phyloP scores from a whole-genome alignment of 768 basidiomycete genomes.

The Mycena latifolia region DNA sequence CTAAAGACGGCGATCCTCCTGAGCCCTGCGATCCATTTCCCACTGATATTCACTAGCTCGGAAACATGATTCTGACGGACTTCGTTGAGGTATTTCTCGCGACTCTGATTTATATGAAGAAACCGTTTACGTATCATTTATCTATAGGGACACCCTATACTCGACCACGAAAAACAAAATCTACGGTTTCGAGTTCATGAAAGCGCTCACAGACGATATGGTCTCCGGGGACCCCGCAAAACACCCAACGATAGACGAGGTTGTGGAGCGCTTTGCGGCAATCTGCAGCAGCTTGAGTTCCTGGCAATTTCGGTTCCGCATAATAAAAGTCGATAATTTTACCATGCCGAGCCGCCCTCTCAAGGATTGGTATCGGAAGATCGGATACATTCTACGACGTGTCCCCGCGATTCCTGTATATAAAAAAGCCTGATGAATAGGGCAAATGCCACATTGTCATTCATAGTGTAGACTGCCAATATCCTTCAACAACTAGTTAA shows the following conservation, averaged over 20 bases:
- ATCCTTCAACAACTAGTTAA: too few relatives aligned
- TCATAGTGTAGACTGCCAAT: too few relatives aligned
- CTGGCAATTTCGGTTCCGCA: neutral
- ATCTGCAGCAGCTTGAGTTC: neutral
- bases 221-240: neutral
- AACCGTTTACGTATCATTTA: neutral
- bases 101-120: too few relatives aligned
- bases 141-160: too few relatives aligned
- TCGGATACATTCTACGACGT: neutral
- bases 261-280: neutral
- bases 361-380: neutral
- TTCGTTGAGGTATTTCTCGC: neutral
- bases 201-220: neutral
- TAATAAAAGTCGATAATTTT: neutral
- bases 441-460: too few relatives aligned
- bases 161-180: too few relatives aligned
- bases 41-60: neutral
- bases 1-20: neutral
- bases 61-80: neutral
- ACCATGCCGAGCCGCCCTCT: neutral
- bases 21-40: conserved; percentile 8
- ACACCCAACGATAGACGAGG: neutral
- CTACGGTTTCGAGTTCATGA: conserved; percentile 1
- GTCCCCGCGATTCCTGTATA: neutral
- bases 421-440: too few relatives aligned